Conservation (phyloP, 495 filamentous ascomycete species). For the Pyrenula massariospora region DNA sequence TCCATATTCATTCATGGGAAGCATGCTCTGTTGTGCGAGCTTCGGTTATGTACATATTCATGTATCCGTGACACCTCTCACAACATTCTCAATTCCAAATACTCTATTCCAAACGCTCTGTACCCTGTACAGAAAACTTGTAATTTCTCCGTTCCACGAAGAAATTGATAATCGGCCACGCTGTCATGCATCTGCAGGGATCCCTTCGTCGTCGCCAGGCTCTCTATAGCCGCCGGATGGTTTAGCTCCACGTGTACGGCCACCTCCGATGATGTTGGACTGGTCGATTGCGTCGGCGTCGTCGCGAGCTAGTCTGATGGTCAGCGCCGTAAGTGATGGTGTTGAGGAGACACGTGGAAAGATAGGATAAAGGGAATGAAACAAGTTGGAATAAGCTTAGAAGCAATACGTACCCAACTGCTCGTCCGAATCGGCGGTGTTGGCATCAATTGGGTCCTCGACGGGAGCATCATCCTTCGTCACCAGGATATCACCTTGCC, state of each 20-base stretch:
- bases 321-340: conserved; percentile 3
- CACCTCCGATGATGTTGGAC: conserved; percentile 32
- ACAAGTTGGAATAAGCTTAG: neutral
- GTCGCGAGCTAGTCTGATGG: conserved; percentile 36
- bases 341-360: neutral
- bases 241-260: conserved; percentile 33
- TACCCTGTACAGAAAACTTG: too few relatives aligned
- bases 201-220: conserved; percentile 38
- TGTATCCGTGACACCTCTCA: too few relatives aligned
- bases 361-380: neutral
- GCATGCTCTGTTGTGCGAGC: too few relatives aligned
- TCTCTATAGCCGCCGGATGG: conserved; percentile 33
- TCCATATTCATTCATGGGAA: too few relatives aligned
- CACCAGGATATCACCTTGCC: conserved; percentile 33
- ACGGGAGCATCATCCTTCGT: conserved; percentile 35
- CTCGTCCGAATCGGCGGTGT: conserved; percentile 34
- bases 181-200: conserved; percentile 8
- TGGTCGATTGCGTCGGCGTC: conserved; percentile 41
- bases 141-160: too few relatives aligned
- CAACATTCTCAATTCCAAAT: too few relatives aligned
- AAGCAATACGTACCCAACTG: conserved; percentile 30
- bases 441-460: conserved; percentile 32
- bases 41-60: too few relatives aligned
- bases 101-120: too few relatives aligned
- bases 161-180: too few relatives aligned